Evolutionary conservation across 345 rosid genomes (phyloP).

Genomic region (Balakata baccata): DNA sequence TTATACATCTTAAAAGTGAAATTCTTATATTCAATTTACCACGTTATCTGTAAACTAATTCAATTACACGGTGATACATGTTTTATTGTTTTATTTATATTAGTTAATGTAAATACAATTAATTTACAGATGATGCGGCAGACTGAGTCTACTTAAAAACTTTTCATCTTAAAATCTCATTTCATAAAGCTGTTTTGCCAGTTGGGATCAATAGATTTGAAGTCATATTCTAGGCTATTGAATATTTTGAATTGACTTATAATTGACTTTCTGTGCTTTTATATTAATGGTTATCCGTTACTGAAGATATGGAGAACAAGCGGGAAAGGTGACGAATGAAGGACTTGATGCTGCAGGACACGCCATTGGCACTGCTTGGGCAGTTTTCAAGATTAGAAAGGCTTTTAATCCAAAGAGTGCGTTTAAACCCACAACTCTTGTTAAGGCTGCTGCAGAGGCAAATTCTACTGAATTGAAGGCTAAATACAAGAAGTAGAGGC

Average conservation of each 20-base stretch:
- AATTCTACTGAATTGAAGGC: conserved; percentile 38
- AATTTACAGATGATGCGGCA: too few relatives aligned
- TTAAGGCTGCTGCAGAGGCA: conserved; percentile 58
- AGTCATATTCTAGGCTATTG: neutral
- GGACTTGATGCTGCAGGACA: conserved; percentile 90
- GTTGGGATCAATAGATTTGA: neutral
- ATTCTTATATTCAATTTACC: too few relatives aligned
- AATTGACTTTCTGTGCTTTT: neutral
- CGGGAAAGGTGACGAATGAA: conserved; percentile 61
- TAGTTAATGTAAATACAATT: too few relatives aligned
- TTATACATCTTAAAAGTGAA: too few relatives aligned
- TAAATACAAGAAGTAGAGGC: conserved; percentile 28
- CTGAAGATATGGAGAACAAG: conserved; percentile 76
- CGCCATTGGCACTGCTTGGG: conserved; percentile 87
- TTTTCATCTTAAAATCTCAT: too few relatives aligned
- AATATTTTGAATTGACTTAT: neutral
- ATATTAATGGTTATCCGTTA: neutral
- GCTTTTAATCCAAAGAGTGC: conserved; percentile 78
- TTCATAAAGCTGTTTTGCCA: too few relatives aligned
- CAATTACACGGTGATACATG: too few relatives aligned
- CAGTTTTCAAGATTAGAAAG: conserved; percentile 81
- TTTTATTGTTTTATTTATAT: too few relatives aligned
- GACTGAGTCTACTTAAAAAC: too few relatives aligned
- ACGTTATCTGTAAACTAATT: too few relatives aligned
- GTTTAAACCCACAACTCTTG: conserved; percentile 63